These are phyloP conservation scores for Eimeria necatrix DNA, from an alignment of 169 alveolate genomes.

Conservation along the genomic window DNA sequence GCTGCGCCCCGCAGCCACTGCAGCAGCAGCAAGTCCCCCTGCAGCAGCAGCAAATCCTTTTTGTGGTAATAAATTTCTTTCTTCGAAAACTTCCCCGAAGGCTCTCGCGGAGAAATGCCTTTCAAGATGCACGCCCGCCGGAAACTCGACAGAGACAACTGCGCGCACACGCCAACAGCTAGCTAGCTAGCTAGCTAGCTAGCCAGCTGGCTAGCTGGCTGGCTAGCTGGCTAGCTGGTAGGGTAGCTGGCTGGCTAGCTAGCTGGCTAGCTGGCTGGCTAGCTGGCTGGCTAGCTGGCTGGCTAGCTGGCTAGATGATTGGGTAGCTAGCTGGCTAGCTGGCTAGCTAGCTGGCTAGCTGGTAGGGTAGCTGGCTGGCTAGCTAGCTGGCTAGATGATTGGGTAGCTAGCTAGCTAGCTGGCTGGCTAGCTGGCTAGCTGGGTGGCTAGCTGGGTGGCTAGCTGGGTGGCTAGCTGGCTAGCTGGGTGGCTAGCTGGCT, in stretches of 20 bases:
- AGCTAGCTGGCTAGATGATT: too few relatives aligned
- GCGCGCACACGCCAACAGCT: not conserved
- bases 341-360: not conserved
- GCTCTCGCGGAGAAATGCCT: constrained; percentile 99
- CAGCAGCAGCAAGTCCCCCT: constrained; percentile 91
- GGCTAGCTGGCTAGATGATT: too few relatives aligned
- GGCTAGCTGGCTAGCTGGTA: too few relatives aligned
- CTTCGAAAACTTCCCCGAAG: constrained; percentile 95
- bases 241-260: too few relatives aligned
- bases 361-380: too few relatives aligned
- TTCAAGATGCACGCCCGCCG: constrained; percentile 98
- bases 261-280: too few relatives aligned
- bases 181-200: not conserved
- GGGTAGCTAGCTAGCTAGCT: too few relatives aligned
- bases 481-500: too few relatives aligned
- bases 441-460: too few relatives aligned
- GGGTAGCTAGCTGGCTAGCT: not conserved
- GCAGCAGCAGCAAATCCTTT: constrained; percentile 95
- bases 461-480: too few relatives aligned
- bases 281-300: too few relatives aligned
- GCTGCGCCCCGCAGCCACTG: constrained; percentile 92
- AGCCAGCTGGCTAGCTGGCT: not conserved
- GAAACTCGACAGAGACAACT: constrained; percentile 94
- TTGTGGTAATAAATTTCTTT: constrained; percentile 95
- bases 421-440: too few relatives aligned